Evolutionary conservation across 768 basidiomycete species (phyloP), one percentile per base, ranked within the genome.

Genomic region (Boletellus ananiceps): DNA sequence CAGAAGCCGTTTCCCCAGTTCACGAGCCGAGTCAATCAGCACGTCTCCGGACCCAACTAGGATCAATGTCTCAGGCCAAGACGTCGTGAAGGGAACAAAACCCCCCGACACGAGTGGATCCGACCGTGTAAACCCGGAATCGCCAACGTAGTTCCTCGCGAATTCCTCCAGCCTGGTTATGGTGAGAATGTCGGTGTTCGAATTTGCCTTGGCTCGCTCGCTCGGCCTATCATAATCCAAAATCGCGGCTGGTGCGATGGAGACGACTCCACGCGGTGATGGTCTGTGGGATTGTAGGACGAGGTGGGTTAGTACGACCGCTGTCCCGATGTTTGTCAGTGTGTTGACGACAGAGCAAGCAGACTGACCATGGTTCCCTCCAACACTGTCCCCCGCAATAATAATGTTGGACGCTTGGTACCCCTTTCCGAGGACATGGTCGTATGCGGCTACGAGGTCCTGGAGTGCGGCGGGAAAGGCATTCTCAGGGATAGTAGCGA

Each of bases 231-330:
- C 44, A 9, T 29, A 23, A 7, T 11, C 13, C 8, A 15, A 50
- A 5, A 43, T 38, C 5, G 46, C 16, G 4, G 1, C 3, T 0
- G 86, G 85, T 0, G 82, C 70, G 29, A 87, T 71, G 18, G 83
- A 67, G 23, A 79, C 68, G 54, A 88, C 66, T 52, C 85, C 80
- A 0, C 67, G 61, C 38, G 80, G 79, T 31, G 85, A 68, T 4
- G 69, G 68, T 39, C 68, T 38, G 60, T 15, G 79, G 19, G 81
- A 81, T 67, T 86, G 83, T 50, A 74, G 69, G 35, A 79, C 63
- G 21, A 67, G 57, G 33, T 65, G 63, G 9, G 65, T 52, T 25
- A 64, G 32, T 4, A 64, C 49, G 9, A 66, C 2, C 29, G 65
- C 64, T 59, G 37, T 25, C 8, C 7, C 29, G 39, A 16, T 40